Evolutionary conservation across 225 moss, liverwort and hornwort genomes (phyloP).

Genomic region (Lunularia cruciata): DNA sequence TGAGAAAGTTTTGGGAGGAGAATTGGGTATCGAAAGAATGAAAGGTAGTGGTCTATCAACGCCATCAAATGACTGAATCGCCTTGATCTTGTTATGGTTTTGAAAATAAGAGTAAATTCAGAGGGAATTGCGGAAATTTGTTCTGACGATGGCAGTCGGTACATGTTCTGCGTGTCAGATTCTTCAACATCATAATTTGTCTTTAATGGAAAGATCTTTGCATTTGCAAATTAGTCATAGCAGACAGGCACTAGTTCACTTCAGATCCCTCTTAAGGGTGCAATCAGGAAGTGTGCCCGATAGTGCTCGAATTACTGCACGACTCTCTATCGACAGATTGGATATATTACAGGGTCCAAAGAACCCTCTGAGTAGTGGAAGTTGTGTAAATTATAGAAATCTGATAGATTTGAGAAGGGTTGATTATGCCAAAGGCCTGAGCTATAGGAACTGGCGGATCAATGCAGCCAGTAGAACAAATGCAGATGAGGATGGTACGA

Average conservation of each 20-base stretch:
- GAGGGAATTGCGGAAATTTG: neutral
- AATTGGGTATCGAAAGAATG: slow-evolving; percentile 1
- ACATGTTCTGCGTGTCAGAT: slow-evolving; percentile 24
- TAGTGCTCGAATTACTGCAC: slow-evolving; percentile 1
- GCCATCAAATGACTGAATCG: neutral
- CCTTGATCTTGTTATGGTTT: neutral
- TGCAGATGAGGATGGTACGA: slow-evolving; percentile 27
- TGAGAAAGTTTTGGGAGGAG: neutral
- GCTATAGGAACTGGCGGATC: slow-evolving; percentile 24
- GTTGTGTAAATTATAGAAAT: slow-evolving; percentile 19
- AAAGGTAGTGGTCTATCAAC: neutral
- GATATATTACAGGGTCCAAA: slow-evolving; percentile 8
- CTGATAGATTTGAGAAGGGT: slow-evolving; percentile 18
- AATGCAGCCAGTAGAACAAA: slow-evolving; percentile 26
- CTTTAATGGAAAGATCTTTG: neutral
- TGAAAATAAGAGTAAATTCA: neutral
- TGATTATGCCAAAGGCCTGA: slow-evolving; percentile 12
- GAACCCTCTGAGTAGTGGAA: slow-evolving; percentile 12
- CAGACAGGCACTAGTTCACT: slow-evolving; percentile 9
- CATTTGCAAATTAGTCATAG: slow-evolving; percentile 4
- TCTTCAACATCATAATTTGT: slow-evolving; percentile 4
- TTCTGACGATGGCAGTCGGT: slow-evolving; percentile 34
- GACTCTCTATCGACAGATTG: slow-evolving; percentile 7
- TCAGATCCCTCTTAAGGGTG: slow-evolving; percentile 16
- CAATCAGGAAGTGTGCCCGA: slow-evolving; percentile 6